These are phyloP conservation scores for Nidularia pulvinata DNA, from an alignment of 768 basidiomycete genomes.

Conservation along the genomic window DNA sequence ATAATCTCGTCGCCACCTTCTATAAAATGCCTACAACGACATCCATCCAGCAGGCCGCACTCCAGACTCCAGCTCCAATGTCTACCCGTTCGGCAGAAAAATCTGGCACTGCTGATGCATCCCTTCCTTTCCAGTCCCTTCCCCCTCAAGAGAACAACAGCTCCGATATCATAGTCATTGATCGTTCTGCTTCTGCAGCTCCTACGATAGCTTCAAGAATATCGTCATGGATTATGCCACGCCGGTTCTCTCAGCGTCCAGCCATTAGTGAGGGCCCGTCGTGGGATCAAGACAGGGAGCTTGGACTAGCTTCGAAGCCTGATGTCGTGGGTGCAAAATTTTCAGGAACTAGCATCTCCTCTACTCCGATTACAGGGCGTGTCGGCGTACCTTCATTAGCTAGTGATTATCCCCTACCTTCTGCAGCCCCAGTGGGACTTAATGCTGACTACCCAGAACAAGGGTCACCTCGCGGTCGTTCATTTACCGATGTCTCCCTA, in stretches of 20 bases:
- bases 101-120: too few species aligned
- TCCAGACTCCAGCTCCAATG: background rate
- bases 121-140: too few species aligned
- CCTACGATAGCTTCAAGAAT: too few species aligned
- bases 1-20: slow-evolving; percentile 48
- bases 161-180: too few species aligned
- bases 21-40: slow-evolving; percentile 14
- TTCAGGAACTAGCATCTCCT: too few species aligned
- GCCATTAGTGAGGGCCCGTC: background rate
- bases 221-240: slow-evolving; percentile 11
- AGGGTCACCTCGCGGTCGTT: slow-evolving; percentile 2
- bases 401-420: too few species aligned
- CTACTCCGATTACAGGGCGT: too few species aligned
- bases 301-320: background rate
- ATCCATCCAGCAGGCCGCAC: background rate
- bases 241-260: background rate
- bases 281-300: background rate
- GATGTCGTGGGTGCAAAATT: background rate
- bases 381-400: too few species aligned
- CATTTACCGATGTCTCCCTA: slow-evolving; percentile 15
- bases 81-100: too few species aligned
- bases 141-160: background rate
- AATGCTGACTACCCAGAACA: background rate
- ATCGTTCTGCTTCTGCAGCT: too few species aligned
- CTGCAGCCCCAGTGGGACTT: background rate